Evolutionary conservation across 257 asterid genomes (phyloP).

Genomic region (Solanum sitiens): DNA sequence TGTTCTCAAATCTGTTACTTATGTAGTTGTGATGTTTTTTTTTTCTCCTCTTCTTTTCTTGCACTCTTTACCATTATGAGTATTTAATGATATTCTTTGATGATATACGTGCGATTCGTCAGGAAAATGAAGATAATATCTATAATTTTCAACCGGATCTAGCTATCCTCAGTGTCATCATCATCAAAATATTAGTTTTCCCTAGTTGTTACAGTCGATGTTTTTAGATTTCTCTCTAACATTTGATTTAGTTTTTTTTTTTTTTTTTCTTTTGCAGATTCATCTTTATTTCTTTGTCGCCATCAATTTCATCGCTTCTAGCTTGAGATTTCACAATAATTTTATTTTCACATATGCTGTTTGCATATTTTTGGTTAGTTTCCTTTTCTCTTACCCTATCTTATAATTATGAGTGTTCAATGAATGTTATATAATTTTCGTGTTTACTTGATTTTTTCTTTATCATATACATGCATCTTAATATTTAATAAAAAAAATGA

Average conservation of each 20-base stretch:
- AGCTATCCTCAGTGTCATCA: neutral
- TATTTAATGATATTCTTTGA: neutral
- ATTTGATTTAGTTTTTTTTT: too few relatives aligned
- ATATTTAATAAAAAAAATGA: neutral
- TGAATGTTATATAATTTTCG: neutral
- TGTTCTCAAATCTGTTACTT: neutral
- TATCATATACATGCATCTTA: neutral
- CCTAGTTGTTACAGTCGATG: neutral
- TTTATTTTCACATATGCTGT: neutral
- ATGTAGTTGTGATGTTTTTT: neutral
- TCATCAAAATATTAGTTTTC: neutral
- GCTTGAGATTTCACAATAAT: neutral
- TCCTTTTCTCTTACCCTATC: neutral
- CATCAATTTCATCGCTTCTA: neutral
- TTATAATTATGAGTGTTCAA: neutral
- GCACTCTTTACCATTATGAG: neutral
- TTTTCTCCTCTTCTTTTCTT: too few relatives aligned
- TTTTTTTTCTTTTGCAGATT: too few relatives aligned
- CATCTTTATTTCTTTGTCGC: neutral
- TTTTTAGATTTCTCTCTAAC: neutral
- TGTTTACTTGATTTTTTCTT: neutral
- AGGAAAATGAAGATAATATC: neutral
- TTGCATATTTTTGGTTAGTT: neutral
- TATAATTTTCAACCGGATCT: neutral
- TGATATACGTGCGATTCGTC: too few relatives aligned